Evolutionary conservation across 106 monocot genomes (phyloP).

Genomic region (Dendrobium catenatum): DNA sequence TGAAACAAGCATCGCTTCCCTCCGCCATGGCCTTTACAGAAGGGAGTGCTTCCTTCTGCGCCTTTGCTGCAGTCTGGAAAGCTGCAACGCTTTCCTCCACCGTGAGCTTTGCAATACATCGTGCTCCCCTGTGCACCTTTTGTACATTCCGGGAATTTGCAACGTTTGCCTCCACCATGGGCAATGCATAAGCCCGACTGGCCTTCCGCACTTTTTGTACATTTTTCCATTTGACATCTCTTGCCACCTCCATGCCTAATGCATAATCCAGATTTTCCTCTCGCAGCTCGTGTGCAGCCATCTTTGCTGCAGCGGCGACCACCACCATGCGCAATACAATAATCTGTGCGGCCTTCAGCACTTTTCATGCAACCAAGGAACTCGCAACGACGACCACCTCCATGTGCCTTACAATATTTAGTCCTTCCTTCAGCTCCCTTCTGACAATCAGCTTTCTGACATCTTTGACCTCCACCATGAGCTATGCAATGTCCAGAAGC

Average conservation of each 20-base stretch:
- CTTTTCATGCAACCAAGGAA: conserved; percentile 53
- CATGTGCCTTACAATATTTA: conserved; percentile 55
- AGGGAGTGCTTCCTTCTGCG: conserved; percentile 52
- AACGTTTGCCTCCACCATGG: conserved; percentile 52
- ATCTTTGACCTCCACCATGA: conserved; percentile 48
- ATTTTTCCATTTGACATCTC: conserved; percentile 40
- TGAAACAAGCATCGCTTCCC: conserved; percentile 57
- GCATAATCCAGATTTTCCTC: conserved; percentile 58
- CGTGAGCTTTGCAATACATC: conserved; percentile 50
- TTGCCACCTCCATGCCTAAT: conserved; percentile 66
- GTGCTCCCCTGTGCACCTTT: conserved; percentile 66
- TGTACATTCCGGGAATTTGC: conserved; percentile 30
- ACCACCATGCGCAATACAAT: conserved; percentile 56
- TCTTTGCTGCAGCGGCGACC: conserved; percentile 34
- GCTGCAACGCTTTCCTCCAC: conserved; percentile 51
- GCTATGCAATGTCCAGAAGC: conserved; percentile 49
- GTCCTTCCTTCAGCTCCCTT: conserved; percentile 60
- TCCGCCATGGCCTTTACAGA: conserved; percentile 55
- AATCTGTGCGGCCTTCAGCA: conserved; percentile 52
- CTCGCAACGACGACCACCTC: conserved; percentile 43
- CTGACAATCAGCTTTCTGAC: conserved; percentile 39
- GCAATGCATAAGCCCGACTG: conserved; percentile 56
- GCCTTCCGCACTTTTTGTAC: conserved; percentile 50
- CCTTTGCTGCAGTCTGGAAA: conserved; percentile 40
- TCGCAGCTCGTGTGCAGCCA: conserved; percentile 37